A percentile compares a stretch with the other conserved stretches of the same genome.
Conservation (phyloP, 257 asterid species). For the Plectranthus barbatus region DNA sequence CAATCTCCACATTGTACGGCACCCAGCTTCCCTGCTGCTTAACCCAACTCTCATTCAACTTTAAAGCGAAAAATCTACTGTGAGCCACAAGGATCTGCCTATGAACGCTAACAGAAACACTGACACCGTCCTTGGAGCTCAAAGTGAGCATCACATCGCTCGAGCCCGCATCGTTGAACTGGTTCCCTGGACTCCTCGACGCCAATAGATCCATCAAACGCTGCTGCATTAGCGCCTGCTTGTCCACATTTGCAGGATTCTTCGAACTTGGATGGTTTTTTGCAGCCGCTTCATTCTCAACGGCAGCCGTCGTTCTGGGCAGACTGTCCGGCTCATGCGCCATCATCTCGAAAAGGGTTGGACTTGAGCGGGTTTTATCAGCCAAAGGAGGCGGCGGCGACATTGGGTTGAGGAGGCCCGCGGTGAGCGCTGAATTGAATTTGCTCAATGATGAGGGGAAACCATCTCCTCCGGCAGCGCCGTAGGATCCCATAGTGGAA, state of each 20-base stretch:
- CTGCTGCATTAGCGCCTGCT: constrained; percentile 56
- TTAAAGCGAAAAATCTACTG: constrained; percentile 68
- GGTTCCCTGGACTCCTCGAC: constrained; percentile 72
- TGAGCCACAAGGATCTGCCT: constrained; percentile 73
- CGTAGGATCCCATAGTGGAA: constrained; percentile 37
- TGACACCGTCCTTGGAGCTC: constrained; percentile 77
- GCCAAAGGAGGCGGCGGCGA: constrained; percentile 87
- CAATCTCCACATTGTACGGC: constrained; percentile 72
- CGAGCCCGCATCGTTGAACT: constrained; percentile 64
- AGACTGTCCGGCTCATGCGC: constrained; percentile 71
- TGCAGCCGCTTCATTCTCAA: constrained; percentile 39
- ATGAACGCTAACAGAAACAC: constrained; percentile 64
- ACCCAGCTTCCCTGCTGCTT: constrained; percentile 62
- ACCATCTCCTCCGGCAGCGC: constrained; percentile 21
- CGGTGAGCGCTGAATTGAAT: constrained; percentile 89
- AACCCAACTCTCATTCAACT: constrained; percentile 72
- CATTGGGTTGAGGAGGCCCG: constrained; percentile 92
- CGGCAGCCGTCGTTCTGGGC: constrained; percentile 31
- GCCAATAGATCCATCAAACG: constrained; percentile 55
- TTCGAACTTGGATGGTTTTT: constrained; percentile 27
- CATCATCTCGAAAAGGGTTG: constrained; percentile 98
- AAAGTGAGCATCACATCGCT: constrained; percentile 79
- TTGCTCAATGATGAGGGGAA: constrained; percentile 62
- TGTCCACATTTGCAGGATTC: constrained; percentile 34
- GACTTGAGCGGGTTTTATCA: constrained; percentile 70